Conservation (phyloP, 345 rosid species). For the Firmiana major region DNA sequence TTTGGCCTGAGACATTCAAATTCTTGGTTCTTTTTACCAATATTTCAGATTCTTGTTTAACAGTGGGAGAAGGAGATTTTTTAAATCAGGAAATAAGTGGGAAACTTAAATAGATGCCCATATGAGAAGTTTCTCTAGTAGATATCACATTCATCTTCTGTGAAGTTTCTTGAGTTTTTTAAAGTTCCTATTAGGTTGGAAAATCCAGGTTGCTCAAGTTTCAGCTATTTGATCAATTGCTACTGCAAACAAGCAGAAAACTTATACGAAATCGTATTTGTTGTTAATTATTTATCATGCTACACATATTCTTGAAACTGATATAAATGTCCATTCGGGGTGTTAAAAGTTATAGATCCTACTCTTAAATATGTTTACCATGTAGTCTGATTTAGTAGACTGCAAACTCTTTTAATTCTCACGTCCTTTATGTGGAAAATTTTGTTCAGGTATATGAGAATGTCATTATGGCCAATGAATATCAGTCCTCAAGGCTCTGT, state of each 20-base stretch:
- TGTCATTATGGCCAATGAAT: conserved; percentile 68
- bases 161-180: conserved; percentile 3
- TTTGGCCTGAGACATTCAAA: not conserved
- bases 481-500: conserved; percentile 82
- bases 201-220: not conserved
- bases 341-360: not conserved
- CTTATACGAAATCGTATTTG: not conserved
- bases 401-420: not conserved
- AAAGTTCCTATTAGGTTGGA: not conserved
- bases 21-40: not conserved
- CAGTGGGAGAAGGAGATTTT: not conserved
- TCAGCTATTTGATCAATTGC: conserved; percentile 1
- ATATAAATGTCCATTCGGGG: not conserved
- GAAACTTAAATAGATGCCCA: not conserved
- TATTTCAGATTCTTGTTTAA: conserved; percentile 10
- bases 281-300: not conserved
- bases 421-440: conserved; percentile 14
- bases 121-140: not conserved
- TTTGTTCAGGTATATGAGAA: conserved; percentile 60
- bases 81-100: not conserved
- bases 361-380: not conserved
- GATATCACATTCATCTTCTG: not conserved
- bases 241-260: not conserved
- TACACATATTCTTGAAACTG: not conserved
- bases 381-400: not conserved